phyloP scores from a whole-genome alignment of 768 basidiomycete species.

The Suillus lakei region DNA sequence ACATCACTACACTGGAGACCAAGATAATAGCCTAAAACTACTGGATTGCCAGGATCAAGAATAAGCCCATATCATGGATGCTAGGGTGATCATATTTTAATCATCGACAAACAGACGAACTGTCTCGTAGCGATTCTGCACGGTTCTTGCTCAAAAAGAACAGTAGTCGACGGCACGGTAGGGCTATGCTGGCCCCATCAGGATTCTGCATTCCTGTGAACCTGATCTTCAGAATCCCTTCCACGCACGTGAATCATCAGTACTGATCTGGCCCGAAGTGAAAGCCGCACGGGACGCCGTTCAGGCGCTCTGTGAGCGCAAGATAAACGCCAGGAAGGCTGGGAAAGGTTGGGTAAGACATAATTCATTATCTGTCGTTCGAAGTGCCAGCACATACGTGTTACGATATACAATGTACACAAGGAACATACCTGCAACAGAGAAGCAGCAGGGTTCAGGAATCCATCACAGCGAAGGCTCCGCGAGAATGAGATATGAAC shows the following conservation, averaged over 20 bases:
- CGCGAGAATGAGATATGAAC: background rate
- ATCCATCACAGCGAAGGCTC: background rate
- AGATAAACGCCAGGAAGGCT: background rate
- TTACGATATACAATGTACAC: background rate
- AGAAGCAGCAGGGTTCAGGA: background rate
- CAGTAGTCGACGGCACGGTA: background rate
- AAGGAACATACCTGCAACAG: background rate
- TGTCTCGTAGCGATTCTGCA: background rate
- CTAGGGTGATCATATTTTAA: background rate
- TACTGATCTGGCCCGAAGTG: background rate
- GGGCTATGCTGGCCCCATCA: background rate
- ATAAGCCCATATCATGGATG: background rate
- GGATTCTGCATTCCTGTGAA: background rate
- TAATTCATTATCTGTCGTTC: background rate
- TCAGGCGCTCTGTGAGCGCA: background rate
- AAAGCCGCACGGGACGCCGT: background rate
- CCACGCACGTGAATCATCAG: background rate
- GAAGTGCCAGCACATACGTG: background rate
- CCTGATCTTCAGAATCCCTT: slow-evolving; percentile 7
- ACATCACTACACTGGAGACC: background rate
- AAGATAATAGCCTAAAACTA: background rate
- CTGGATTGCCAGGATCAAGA: background rate
- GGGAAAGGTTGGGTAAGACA: background rate
- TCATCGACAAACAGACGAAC: background rate
- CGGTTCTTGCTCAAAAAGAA: background rate